Evolutionary conservation across 148 eudicot genomes (phyloP).

Genomic region (Camellia lanceoleosa): DNA sequence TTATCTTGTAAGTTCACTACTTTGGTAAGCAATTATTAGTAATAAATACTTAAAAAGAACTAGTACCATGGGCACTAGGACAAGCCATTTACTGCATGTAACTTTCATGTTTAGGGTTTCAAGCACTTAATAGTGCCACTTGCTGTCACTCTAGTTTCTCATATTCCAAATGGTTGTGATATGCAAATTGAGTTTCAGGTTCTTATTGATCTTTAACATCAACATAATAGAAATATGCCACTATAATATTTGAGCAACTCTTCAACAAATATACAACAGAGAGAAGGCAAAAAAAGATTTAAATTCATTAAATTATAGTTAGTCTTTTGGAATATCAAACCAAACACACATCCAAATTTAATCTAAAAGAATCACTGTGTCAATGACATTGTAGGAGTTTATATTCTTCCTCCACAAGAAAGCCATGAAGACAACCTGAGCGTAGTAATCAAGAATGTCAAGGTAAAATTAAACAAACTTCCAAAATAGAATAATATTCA

Average conservation of each 20-base stretch:
- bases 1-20: not conserved
- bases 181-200: not conserved
- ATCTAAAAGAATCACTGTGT: conserved; percentile 2
- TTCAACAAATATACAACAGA: not conserved
- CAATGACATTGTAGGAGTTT: not conserved
- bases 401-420: not conserved
- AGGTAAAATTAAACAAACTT: not conserved
- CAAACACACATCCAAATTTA: not conserved
- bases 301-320: not conserved
- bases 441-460: not conserved
- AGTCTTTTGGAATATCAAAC: not conserved
- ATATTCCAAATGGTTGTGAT: too few species aligned
- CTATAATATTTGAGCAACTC: not conserved
- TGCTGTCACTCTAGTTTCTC: too few species aligned
- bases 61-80: not conserved
- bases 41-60: not conserved
- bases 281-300: not conserved
- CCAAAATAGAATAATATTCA: not conserved
- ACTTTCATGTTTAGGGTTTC: not conserved
- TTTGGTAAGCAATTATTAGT: not conserved
- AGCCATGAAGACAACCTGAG: not conserved
- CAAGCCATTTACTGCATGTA: not conserved
- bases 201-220: not conserved
- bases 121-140: not conserved
- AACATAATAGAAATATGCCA: not conserved